Base-by-base conservation (phyloP, 805 yeast genomes). In the Torulaspora gathmanii region DNA sequence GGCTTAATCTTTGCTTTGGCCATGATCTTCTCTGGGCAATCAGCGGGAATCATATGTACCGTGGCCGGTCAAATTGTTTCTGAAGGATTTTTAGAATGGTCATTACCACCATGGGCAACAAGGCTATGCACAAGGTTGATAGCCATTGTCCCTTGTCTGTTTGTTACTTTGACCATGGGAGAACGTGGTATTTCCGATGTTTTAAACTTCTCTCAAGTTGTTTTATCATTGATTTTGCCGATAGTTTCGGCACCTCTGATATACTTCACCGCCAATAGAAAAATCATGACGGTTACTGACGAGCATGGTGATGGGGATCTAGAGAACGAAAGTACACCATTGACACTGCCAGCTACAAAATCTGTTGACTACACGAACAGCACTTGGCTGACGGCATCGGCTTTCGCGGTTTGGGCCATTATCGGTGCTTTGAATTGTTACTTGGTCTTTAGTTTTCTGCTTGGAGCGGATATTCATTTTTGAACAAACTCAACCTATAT, bases 11-110 rank as follows among this genome's bases (percentile, higher is more conserved):
- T 90, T 71, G 96, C 96, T 0, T 66, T 88, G 40, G 96, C 96
- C 1, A 76, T 89, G 66, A 70, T 89, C 37, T 89, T 86, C 61
- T 82, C 91, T 11, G 97, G 97, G n/a, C 91, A 89, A 60, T 83
- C 93, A 57, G 96, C 96, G 2, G 96, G 96, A 33, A 86, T 91
- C 31, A 95, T 89, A 15, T 89, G 95, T 60, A 90, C 96, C 0
- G 74, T 90, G 57, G 90, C 96, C 1, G 95, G 96, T 29, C 96
- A 89, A 63, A 86, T 87, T 80, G 95, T 89, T 7, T 80, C 87
- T 57, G 96, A 89, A 63, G 97, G 97, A 1, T 90, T 88, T 56
- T 72, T 87, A 20, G 72, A 77, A 49, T 86, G 95, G 85, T 70
- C 84, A 5, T 74, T 88, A 49, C 79, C 85, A 28, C 96, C 97